Conservation (phyloP, 2,329 filamentous ascomycete species). For the Whalleya microplaca region DNA sequence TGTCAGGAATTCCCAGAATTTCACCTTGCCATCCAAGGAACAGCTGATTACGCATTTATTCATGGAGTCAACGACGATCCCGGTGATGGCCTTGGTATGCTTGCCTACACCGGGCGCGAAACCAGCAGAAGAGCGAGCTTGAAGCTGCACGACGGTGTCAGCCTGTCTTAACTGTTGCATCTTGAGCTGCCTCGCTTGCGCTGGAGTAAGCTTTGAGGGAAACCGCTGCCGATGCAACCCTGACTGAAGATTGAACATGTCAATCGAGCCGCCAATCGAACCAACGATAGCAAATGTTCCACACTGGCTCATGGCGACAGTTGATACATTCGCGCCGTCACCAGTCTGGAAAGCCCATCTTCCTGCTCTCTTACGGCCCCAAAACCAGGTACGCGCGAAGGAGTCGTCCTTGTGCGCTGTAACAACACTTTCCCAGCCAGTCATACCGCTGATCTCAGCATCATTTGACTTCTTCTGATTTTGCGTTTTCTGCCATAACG, state of each 20-base stretch:
- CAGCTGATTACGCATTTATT: conserved; percentile 87
- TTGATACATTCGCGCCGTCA: conserved; percentile 81
- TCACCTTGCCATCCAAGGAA: conserved; percentile 86
- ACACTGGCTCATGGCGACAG: conserved; percentile 86
- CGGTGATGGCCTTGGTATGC: conserved; percentile 82
- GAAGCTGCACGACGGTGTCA: conserved; percentile 60
- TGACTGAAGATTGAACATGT: conserved; percentile 97
- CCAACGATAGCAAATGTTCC: conserved; percentile 93
- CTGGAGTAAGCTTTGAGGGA: conserved; percentile 76
- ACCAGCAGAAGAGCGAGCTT: conserved; percentile 47
- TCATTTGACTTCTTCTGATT: conserved; percentile 65
- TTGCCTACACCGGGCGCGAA: conserved; percentile 65
- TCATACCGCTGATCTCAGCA: conserved; percentile 74
- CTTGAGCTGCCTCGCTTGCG: conserved; percentile 77
- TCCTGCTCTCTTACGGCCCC: conserved; percentile 91
- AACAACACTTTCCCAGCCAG: conserved; percentile 96
- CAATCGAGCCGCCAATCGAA: conserved; percentile 79
- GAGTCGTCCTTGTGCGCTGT: conserved; percentile 88
- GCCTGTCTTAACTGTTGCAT: conserved; percentile 63
- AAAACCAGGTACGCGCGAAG: conserved; percentile 94
- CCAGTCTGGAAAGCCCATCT: conserved; percentile 90
- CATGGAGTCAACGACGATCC: conserved; percentile 84
- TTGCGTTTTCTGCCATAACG: conserved; percentile 81
- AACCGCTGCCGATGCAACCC: conserved; percentile 87
- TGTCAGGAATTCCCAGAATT: conserved; percentile 96